phyloP scores from a whole-genome alignment of 1,284 basidiomycete species.

The Phellopilus nigrolimitatus region DNA sequence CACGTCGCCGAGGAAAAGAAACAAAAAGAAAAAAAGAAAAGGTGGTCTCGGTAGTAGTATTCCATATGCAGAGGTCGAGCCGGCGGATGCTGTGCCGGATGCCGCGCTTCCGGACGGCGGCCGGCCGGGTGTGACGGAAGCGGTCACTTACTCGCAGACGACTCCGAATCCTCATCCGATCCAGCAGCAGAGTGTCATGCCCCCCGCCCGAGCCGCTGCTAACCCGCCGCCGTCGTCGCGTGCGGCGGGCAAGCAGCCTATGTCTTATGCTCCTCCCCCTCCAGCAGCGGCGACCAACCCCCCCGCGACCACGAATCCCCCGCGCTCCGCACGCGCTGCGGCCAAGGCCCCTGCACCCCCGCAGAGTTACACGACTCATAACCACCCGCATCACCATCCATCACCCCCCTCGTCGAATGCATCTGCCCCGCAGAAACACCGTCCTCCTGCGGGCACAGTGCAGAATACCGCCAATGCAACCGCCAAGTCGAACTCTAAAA shows the following conservation, averaged over 20 bases:
- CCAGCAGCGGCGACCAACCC: slow-evolving; percentile 31
- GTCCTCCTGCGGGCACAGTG: slow-evolving; percentile 35
- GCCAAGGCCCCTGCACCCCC: slow-evolving; percentile 62
- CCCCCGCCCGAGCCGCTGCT: slow-evolving; percentile 35
- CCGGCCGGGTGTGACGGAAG: neutral
- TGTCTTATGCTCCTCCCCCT: slow-evolving; percentile 32
- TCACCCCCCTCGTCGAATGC: slow-evolving; percentile 66
- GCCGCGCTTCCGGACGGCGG: no score
- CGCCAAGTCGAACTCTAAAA: slow-evolving; percentile 58
- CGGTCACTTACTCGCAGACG: neutral
- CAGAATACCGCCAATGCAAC: slow-evolving; percentile 30
- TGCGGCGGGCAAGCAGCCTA: slow-evolving; percentile 23
- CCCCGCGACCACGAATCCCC: slow-evolving; percentile 28
- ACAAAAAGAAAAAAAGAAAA: slow-evolving; percentile 34
- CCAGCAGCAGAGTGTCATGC: slow-evolving; percentile 35
- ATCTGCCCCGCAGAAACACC: slow-evolving; percentile 44
- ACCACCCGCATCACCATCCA: slow-evolving; percentile 58
- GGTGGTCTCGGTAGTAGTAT: neutral
- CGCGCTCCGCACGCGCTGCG: slow-evolving; percentile 53
- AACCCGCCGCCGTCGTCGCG: slow-evolving; percentile 26
- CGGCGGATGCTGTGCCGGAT: neutral
- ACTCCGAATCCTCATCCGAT: slow-evolving; percentile 9
- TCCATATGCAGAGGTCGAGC: neutral
- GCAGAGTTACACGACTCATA: slow-evolving; percentile 45
- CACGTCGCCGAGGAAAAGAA: slow-evolving; percentile 29